Base-by-base conservation (phyloP, 352 stramenopile genomes). In the Blastocystis sp. region DNA sequence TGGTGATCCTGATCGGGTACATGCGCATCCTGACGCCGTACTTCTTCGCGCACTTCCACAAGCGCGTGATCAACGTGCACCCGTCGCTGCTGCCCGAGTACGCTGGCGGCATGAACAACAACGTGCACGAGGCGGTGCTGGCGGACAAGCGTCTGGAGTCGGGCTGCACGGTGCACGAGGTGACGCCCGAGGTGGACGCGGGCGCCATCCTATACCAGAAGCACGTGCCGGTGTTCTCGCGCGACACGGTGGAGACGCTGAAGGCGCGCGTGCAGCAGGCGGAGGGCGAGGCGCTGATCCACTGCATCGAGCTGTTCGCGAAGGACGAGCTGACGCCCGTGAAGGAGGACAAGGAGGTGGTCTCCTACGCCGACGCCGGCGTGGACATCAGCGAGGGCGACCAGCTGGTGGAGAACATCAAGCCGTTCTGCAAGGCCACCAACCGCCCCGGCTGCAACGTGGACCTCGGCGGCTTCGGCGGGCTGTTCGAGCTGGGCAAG, bases 1-100 rank as follows among this genome's bases (percentile, higher is more conserved):
- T 98, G 38, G 94, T 99, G 61, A 92, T 99, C 40, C 92, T 98
- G 59, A 97, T 99, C 74, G 97, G 97, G 62, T 99, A 99, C 94
- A 99, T 99, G 96, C 93, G 96, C 65, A 99, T 99, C 89, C 89
- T 99, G 3, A 98, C 96, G 52, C 91, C 90, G 65, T 91, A 93
- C 56, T 99, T 99, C 90, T 97, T 93, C 90, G 92, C 96, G 86
- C 93, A 94, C 87, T 99, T 95, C 64, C 59, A 89, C 23, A 89
- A 84, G 53, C 56, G 61, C 9, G 62, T 90, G n/a, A 93, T 99
- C 19, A 99, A 99, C 91, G 97, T 99, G 62, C 97, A 99, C 91
- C 97, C 97, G 65, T 98, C 95, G 60, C 92, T 99, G 48, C 92
- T 99, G 28, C 97, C 97, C 17, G 96, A 98, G 79, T 98, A 98